Conservation (phyloP, 805 yeast species). For the Clavispora fructus region DNA sequence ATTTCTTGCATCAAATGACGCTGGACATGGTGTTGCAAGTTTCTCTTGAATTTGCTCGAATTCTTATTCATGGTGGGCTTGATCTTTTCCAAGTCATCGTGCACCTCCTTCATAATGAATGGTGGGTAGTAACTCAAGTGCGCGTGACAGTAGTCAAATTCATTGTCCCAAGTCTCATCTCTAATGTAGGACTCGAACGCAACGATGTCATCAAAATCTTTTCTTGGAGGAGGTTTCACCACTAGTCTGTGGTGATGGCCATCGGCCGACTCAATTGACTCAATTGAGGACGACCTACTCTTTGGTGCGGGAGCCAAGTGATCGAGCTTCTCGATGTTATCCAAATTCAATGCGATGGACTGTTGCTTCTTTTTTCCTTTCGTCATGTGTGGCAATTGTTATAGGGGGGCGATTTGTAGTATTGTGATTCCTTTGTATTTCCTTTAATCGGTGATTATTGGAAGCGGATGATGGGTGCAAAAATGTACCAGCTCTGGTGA, state of each 20-base stretch:
- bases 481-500: neutral
- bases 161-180: constrained; percentile 75
- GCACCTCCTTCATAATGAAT: constrained; percentile 60
- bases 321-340: constrained; percentile 33
- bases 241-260: constrained; percentile 17
- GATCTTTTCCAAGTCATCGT: constrained; percentile 64
- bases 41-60: constrained; percentile 65
- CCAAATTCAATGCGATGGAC: constrained; percentile 26
- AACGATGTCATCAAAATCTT: constrained; percentile 56
- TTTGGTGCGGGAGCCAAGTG: constrained; percentile 37
- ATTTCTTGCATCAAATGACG: constrained; percentile 68
- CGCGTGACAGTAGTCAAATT: constrained; percentile 63
- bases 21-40: constrained; percentile 68
- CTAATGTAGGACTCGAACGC: constrained; percentile 60
- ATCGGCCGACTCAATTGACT: constrained; percentile 33
- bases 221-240: constrained; percentile 36
- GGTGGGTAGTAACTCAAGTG: constrained; percentile 69
- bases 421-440: neutral
- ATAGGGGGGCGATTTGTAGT: neutral
- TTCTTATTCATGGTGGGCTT: constrained; percentile 69
- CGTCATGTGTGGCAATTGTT: constrained; percentile 4
- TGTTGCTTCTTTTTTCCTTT: constrained; percentile 25
- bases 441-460: neutral
- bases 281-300: constrained; percentile 32
- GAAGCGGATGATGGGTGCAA: neutral